phyloP scores from a whole-genome alignment of 2,329 filamentous ascomycete genomes.

The Madurella mycetomatis region DNA sequence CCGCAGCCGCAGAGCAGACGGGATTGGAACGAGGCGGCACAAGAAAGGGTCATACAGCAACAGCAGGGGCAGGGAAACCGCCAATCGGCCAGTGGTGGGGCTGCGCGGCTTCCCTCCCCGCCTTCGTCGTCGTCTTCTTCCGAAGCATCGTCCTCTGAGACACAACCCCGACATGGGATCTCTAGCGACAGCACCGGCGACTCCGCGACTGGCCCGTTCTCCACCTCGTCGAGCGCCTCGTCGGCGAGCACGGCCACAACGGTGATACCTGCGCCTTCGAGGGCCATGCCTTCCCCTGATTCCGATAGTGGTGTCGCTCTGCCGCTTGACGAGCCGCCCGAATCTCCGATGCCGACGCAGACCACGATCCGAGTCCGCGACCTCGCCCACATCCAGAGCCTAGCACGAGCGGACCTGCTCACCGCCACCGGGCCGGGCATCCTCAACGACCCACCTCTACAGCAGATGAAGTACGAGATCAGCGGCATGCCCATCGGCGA shows the following conservation, averaged over 20 bases:
- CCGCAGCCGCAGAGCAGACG: conserved; percentile 9
- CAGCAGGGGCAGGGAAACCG: conserved; percentile 10
- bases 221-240: conserved; percentile 29
- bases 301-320: conserved; percentile 31
- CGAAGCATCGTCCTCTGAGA: conserved; percentile 22
- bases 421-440: conserved; percentile 47
- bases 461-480: conserved; percentile 77
- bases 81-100: conserved; percentile 35
- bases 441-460: conserved; percentile 47
- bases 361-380: conserved; percentile 75
- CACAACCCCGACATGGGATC: conserved; percentile 29
- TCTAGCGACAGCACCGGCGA: conserved; percentile 22
- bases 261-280: conserved; percentile 18
- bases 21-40: conserved; percentile 16
- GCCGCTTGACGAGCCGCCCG: conserved; percentile 26
- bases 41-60: conserved; percentile 10
- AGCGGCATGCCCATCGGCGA: conserved; percentile 96
- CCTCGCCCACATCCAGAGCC: conserved; percentile 83
- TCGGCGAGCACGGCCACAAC: conserved; percentile 26
- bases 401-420: conserved; percentile 73
- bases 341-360: conserved; percentile 39
- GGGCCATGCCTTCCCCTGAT: conserved; percentile 34
- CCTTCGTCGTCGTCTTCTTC: conserved; percentile 50
- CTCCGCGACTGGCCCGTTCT: conserved; percentile 30
- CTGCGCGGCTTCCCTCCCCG: conserved; percentile 50